Evolutionary conservation across 768 basidiomycete genomes (phyloP).

Genomic region (Piloderma croceum): DNA sequence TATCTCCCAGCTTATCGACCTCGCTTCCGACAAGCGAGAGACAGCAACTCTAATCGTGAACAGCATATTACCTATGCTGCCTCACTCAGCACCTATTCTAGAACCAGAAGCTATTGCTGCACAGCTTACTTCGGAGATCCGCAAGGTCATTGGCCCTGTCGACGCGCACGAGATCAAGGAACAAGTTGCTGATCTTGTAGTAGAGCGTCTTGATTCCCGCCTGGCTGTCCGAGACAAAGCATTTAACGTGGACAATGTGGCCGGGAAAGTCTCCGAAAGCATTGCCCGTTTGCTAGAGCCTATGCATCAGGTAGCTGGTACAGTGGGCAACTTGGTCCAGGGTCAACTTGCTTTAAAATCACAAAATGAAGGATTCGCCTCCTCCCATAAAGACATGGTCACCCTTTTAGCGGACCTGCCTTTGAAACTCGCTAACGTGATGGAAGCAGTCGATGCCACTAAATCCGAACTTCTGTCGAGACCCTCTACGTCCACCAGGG

Average conservation of each 20-base stretch:
- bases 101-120: conserved; percentile 54
- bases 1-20: conserved; percentile 82
- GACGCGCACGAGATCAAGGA: conserved; percentile 87
- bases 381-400: conserved; percentile 36
- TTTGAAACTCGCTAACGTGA: conserved; percentile 36
- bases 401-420: conserved; percentile 45
- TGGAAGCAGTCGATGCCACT: conserved; percentile 37
- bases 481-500: conserved; percentile 19
- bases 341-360: conserved; percentile 36
- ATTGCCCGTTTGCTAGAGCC: conserved; percentile 42
- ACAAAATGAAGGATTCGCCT: conserved; percentile 32
- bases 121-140: conserved; percentile 63
- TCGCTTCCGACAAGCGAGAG: conserved; percentile 84
- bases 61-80: conserved; percentile 60
- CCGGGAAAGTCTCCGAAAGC: conserved; percentile 49
- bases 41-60: conserved; percentile 80
- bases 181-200: conserved; percentile 82
- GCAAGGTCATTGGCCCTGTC: conserved; percentile 65
- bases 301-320: conserved; percentile 32
- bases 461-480: conserved; percentile 31
- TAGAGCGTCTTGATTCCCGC: conserved; percentile 78
- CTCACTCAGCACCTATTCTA: conserved; percentile 30
- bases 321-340: conserved; percentile 36
- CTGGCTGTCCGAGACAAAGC: conserved; percentile 72
- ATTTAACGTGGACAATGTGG: conserved; percentile 56